Evolutionary conservation across 345 rosid genomes (phyloP), one percentile per base, ranked within the genome.

Genomic region (Arabidopsis thaliana): DNA sequence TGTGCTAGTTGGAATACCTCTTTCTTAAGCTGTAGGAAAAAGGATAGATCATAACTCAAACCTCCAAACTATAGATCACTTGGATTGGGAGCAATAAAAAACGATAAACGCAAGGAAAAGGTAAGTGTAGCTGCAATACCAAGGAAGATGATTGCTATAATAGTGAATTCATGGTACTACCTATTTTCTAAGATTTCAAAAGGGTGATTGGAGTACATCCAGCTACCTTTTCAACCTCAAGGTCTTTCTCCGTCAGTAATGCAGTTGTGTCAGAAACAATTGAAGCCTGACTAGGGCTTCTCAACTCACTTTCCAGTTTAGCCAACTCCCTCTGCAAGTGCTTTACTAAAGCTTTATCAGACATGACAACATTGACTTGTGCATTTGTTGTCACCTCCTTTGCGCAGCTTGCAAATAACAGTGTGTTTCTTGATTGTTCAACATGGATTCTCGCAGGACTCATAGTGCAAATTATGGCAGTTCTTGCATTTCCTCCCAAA

Each of bases 361-460:
- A 89, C 86, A 93, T 72, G 45, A 93, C 90, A 41, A 89, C 88
- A 74, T 89, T 91, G 72, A 93, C 91, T 78, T 85, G 97, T 32
- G 97, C 98, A 80, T 87, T 89, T 52, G 93, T 93, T 51, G 88
- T 56, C 84, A 93, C 96, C 74, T 89, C 97, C 80, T 91, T 93
- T 22, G 98, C 98, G 81, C 97, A 91, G 68, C 96, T 89, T 20
- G 98, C 98, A 78, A 93, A 93, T 77, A 93, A 77, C 59, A 93
- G 89, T 13, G 96, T 93, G 74, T 93, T 93, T 77, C 97, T 87
- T 41, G 98, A 88, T 69, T 93, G 97, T 73, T 93, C 98, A 40
- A 89, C 96, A 79, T 93, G 96, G 79, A 71, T 82, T 81, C 93
- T 83, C 40, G 93, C 98, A 50, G 98, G 97, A 83, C 96, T 93